Percentiles rank a stretch among this genome's conserved stretches.
Conservation (phyloP, 495 filamentous ascomycete species). For the Hyaloscypha finlandica region DNA sequence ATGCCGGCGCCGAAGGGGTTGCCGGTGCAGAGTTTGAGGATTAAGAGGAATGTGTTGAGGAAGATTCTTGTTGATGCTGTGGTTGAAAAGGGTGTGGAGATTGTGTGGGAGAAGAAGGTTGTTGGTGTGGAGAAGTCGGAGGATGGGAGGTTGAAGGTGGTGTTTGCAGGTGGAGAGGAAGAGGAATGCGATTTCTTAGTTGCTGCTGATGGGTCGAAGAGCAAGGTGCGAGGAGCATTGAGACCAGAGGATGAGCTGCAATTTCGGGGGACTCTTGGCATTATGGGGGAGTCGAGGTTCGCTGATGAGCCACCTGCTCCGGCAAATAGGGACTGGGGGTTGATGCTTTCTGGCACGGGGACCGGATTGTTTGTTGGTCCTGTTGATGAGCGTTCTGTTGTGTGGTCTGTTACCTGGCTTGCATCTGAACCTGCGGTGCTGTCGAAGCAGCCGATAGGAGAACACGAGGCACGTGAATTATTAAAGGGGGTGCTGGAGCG, state of each 20-base stretch:
- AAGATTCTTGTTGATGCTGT: slow-evolving; percentile 32
- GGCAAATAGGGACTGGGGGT: slow-evolving; percentile 37
- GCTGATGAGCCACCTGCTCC: slow-evolving; percentile 30
- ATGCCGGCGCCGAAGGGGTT: slow-evolving; percentile 13
- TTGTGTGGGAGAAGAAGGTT: slow-evolving; percentile 33
- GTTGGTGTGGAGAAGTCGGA: slow-evolving; percentile 18
- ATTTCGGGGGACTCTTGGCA: slow-evolving; percentile 37
- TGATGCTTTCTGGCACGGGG: slow-evolving; percentile 35
- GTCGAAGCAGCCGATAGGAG: slow-evolving; percentile 3
- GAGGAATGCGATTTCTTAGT: slow-evolving; percentile 43
- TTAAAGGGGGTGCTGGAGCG: slow-evolving; percentile 32
- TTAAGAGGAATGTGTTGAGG: slow-evolving; percentile 24
- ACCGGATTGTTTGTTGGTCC: slow-evolving; percentile 39
- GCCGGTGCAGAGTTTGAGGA: slow-evolving; percentile 28
- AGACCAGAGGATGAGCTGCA: slow-evolving; percentile 39
- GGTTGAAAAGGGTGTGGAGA: slow-evolving; percentile 8
- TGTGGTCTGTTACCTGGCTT: slow-evolving; percentile 38
- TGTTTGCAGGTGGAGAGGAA: slow-evolving; percentile 17
- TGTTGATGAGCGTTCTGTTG: slow-evolving; percentile 35
- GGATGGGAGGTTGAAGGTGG: slow-evolving; percentile 22
- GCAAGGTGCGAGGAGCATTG: slow-evolving; percentile 39
- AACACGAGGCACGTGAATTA: slow-evolving; percentile 21
- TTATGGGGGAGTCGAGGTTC: slow-evolving; percentile 36
- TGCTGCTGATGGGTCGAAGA: slow-evolving; percentile 41
- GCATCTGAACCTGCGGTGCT: slow-evolving; percentile 20